Percentiles rank a stretch among this genome's conserved stretches.
These are phyloP conservation scores for Diospyros lotus DNA, from an alignment of 148 eudicot species.

Conservation along the genomic window DNA sequence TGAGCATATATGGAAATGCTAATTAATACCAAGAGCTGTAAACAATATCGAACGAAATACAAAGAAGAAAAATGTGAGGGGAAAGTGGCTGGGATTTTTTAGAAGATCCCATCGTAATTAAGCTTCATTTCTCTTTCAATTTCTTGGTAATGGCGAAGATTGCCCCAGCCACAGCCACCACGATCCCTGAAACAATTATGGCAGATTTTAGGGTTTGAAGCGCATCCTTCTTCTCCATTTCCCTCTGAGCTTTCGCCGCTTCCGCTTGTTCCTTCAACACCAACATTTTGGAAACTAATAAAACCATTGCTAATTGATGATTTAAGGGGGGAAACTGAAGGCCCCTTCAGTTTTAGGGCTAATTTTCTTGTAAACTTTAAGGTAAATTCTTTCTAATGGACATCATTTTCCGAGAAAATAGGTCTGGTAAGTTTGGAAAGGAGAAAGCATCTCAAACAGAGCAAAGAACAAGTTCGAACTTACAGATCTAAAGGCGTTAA, in stretches of 20 bases:
- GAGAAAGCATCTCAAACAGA: no score
- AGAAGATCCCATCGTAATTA: background rate
- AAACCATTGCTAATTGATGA: background rate
- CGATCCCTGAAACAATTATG: constrained; percentile 55
- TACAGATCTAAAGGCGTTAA: background rate
- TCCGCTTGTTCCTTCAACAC: constrained; percentile 25
- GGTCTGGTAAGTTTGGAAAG: no score
- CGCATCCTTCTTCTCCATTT: constrained; percentile 34
- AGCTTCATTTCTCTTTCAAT: constrained; percentile 37
- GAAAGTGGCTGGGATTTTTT: background rate
- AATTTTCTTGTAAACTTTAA: no score
- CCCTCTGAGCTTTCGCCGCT: constrained; percentile 23
- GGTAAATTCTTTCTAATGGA: no score
- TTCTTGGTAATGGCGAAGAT: constrained; percentile 45
- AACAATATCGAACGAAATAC: no score
- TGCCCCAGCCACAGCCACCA: constrained; percentile 63
- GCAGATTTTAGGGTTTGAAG: constrained; percentile 44
- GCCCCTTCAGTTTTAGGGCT: no score
- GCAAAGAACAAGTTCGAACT: background rate
- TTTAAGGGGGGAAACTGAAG: no score
- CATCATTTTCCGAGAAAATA: no score
- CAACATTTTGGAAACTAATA: background rate
- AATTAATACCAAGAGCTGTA: no score
- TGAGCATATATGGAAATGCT: no score
- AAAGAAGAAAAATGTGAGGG: background rate